Percentiles rank a stretch among this genome's conserved stretches.
Evolutionary conservation across 2,329 filamentous ascomycete genomes (phyloP).

Genomic region (Ascochyta koolunga): DNA sequence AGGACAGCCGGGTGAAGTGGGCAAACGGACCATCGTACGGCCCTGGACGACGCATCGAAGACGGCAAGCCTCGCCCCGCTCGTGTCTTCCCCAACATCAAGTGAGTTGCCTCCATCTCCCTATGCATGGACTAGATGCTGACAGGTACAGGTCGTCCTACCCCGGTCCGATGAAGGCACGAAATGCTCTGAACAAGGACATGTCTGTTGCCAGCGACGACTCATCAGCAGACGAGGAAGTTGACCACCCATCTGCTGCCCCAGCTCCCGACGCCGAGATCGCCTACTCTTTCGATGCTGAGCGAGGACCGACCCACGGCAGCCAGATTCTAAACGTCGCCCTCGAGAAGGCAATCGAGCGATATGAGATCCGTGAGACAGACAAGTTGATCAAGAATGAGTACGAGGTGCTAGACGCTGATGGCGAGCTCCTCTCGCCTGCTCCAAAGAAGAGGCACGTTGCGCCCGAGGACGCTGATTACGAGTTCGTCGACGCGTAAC

Average conservation of each 20-base stretch:
- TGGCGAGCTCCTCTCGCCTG: conserved; percentile 47
- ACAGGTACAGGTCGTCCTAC: conserved; percentile 25
- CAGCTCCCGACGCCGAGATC: conserved; percentile 55
- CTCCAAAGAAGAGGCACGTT: conserved; percentile 40
- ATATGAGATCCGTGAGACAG: conserved; percentile 65
- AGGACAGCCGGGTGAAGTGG: conserved; percentile 59
- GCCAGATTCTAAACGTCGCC: conserved; percentile 63
- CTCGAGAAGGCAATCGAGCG: conserved; percentile 64
- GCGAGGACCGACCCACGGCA: conserved; percentile 58
- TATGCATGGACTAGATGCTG: background rate
- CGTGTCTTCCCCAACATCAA: conserved; percentile 38
- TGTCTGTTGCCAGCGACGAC: conserved; percentile 48
- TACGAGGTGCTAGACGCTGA: conserved; percentile 60
- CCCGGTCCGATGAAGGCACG: conserved; percentile 43
- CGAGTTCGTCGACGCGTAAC: conserved; percentile 47
- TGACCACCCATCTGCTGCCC: conserved; percentile 52
- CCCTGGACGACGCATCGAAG: conserved; percentile 46
- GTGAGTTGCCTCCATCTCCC: conserved; percentile 26
- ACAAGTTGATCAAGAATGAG: conserved; percentile 65
- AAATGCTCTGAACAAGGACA: conserved; percentile 52
- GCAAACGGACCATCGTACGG: conserved; percentile 52
- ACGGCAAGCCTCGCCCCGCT: conserved; percentile 45
- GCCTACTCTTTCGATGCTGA: conserved; percentile 62
- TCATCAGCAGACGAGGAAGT: conserved; percentile 55
- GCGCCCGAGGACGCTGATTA: conserved; percentile 50